These are phyloP conservation scores for Fusarium sp. DNA, from an alignment of 2,329 filamentous ascomycete genomes.

Conservation along the genomic window DNA sequence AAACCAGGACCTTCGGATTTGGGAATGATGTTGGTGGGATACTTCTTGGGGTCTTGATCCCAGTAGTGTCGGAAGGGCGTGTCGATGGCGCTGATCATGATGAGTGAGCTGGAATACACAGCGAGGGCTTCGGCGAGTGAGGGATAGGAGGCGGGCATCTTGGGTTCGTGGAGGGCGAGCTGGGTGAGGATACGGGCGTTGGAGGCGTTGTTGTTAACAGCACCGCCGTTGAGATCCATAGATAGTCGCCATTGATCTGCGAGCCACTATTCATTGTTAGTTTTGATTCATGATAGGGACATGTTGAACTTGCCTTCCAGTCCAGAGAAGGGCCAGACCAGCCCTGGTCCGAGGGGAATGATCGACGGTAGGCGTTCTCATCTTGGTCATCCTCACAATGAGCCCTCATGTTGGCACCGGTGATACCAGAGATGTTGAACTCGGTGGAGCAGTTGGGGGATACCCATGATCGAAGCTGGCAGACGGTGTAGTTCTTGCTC, in stretches of 20 bases:
- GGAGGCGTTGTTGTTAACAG: constrained; percentile 67
- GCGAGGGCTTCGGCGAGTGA: constrained; percentile 81
- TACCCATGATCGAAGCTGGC: constrained; percentile 73
- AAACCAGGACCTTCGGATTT: constrained; percentile 60
- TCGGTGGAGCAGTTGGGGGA: constrained; percentile 76
- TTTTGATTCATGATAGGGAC: not conserved
- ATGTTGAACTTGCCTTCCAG: constrained; percentile 59
- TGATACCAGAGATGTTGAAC: constrained; percentile 67
- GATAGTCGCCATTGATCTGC: constrained; percentile 67
- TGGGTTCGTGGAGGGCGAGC: constrained; percentile 58
- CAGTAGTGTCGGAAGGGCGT: constrained; percentile 73
- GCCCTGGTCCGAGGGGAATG: constrained; percentile 50
- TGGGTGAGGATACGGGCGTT: constrained; percentile 70
- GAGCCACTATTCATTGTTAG: constrained; percentile 56
- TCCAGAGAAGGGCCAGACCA: constrained; percentile 57
- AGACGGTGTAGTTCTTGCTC: constrained; percentile 72
- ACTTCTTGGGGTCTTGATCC: constrained; percentile 53
- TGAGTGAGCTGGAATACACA: constrained; percentile 75
- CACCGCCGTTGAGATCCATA: constrained; percentile 69
- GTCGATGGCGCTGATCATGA: constrained; percentile 71
- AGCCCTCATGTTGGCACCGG: constrained; percentile 70
- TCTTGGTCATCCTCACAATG: constrained; percentile 72
- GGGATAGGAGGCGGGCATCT: constrained; percentile 67
- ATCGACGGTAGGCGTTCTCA: constrained; percentile 66
- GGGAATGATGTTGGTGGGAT: constrained; percentile 52